phyloP scores from a whole-genome alignment of 1,284 basidiomycete genomes.

The Tylopilus orsonianus region DNA sequence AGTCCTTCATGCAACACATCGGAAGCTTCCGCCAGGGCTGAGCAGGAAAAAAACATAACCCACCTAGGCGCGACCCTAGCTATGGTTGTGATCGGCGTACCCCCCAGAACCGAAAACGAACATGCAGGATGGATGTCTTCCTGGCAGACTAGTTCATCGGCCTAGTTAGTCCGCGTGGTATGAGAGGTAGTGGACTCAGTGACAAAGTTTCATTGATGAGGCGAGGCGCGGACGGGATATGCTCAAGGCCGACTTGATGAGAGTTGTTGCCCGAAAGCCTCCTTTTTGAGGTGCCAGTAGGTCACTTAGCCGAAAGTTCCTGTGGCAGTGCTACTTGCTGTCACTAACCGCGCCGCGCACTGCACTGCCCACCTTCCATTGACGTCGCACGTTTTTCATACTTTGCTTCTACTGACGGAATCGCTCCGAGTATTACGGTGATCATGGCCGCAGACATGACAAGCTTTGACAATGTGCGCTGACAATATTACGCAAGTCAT shows the following conservation, averaged over 20 bases:
- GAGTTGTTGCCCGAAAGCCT: too few species aligned
- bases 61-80: too few species aligned
- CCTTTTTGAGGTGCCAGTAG: too few species aligned
- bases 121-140: too few species aligned
- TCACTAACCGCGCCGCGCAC: neutral
- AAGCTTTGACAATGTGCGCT: neutral
- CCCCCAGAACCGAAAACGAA: too few species aligned
- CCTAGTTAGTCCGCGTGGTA: neutral
- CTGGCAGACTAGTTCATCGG: neutral
- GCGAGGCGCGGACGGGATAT: neutral
- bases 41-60: too few species aligned
- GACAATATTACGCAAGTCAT: neutral
- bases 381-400: neutral
- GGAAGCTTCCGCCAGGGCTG: too few species aligned
- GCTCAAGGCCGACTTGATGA: neutral
- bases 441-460: neutral
- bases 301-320: too few species aligned
- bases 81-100: too few species aligned
- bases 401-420: neutral
- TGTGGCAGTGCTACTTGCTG: too few species aligned
- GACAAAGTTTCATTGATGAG: neutral
- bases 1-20: neutral
- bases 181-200: neutral
- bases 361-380: neutral
- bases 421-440: conserved; percentile 1